Base-by-base conservation (phyloP, 2,329 filamentous ascomycete species). In the Cryphonectria parasitica region DNA sequence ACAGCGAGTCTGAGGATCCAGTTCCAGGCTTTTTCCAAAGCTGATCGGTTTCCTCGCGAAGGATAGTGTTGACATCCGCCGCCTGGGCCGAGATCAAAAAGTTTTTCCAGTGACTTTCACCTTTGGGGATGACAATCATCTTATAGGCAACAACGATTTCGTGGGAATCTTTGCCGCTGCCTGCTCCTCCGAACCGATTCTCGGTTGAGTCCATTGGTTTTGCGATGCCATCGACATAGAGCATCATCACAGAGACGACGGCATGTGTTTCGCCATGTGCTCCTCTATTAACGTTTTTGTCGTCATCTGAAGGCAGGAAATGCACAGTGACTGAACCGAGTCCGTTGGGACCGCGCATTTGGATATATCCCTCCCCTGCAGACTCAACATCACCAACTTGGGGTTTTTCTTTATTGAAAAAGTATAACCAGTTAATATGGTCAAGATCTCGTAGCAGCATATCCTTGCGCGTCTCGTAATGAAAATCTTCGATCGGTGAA, bases 101-200 rank as follows among this genome's bases (percentile, higher is more conserved):
- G 6, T 70, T 67, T 31, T 17, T 34, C 68, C 68, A 70, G 22
- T 67, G 34, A 2, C 25, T 17, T 28, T 56, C 6, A 19, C 11
- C 19, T 0, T 41, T 36, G 6, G 68, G 68, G 0, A 63, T 25
- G 19, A 10, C 3, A 2, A 70, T 43, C n/a, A 67, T 25, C 10
- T n/a, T 70, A 25, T 70, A 70, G 17, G 68, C 64, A 19, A 62
- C n/a, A 1, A 66, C 49, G 0, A 70, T 45, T 22, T 70, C 63
- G 19, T 49, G 58, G 2, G 34, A 1, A 19, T 25, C 15, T 13
- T n/a, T 54, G 25, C n/a, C 34, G 15, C 67, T 68, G 13, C 43
- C 43, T n/a, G 15, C 3, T 4, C n/a, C 10, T 3, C 60, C 67
- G 8, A 68, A n/a, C 3, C n/a, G 2, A 19, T 39, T 8, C 1